Evolutionary conservation across 768 basidiomycete genomes (phyloP).

Genomic region (Cantharellus cinnabarinus): DNA sequence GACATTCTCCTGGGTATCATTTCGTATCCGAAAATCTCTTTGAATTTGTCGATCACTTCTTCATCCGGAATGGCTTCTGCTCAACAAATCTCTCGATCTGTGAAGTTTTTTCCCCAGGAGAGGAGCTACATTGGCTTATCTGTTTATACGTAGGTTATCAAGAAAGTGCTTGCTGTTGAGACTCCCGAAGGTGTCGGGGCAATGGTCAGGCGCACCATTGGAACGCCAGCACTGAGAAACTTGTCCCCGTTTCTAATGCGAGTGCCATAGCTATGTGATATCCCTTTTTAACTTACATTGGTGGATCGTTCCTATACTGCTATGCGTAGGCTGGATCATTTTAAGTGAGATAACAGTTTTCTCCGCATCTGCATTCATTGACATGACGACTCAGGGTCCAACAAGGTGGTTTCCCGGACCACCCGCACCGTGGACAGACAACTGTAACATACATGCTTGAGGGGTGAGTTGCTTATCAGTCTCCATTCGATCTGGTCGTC

Average conservation of each 20-base stretch:
- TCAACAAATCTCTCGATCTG: too few species aligned
- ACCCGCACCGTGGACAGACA: constrained; percentile 70
- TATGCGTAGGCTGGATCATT: constrained; percentile 12
- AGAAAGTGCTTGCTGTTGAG: constrained; percentile 60
- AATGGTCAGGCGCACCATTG: constrained; percentile 71
- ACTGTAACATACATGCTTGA: constrained; percentile 80
- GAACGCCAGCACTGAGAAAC: constrained; percentile 49
- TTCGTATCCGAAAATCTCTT: too few species aligned
- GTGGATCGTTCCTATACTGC: too few species aligned
- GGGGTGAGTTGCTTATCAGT: constrained; percentile 26
- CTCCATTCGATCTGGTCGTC: too few species aligned
- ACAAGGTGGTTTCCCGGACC: constrained; percentile 57
- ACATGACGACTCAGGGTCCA: background rate
- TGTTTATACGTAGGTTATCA: constrained; percentile 24
- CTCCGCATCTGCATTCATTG: background rate
- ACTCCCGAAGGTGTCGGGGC: constrained; percentile 64
- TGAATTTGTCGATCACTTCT: too few species aligned
- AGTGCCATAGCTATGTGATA: constrained; percentile 3
- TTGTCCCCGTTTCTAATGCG: constrained; percentile 77
- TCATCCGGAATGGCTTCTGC: too few species aligned
- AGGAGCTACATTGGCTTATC: background rate
- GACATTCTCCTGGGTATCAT: too few species aligned
- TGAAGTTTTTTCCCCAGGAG: too few species aligned
- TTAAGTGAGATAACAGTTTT: constrained; percentile 3
- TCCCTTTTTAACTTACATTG: background rate